phyloP scores from a whole-genome alignment of 2,329 filamentous ascomycete species.

The Diaporthe nobilis region DNA sequence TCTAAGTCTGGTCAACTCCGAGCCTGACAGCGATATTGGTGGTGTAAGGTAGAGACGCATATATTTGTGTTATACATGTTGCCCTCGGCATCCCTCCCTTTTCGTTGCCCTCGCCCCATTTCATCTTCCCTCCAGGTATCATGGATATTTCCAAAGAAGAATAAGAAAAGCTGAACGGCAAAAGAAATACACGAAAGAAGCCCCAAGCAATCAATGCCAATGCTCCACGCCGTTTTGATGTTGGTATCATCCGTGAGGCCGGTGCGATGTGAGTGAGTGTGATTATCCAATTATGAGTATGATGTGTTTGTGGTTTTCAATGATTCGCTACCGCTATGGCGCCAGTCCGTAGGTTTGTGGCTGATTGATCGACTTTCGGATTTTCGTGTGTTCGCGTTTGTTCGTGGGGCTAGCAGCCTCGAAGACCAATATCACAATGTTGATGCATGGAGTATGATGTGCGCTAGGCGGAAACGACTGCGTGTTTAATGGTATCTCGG shows the following conservation, averaged over 20 bases:
- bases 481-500: conserved; percentile 27
- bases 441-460: conserved; percentile 16
- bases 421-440: neutral
- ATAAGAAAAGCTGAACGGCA: neutral
- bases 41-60: neutral
- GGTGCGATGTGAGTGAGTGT: conserved; percentile 30
- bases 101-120: neutral
- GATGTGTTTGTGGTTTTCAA: neutral
- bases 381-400: neutral
- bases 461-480: conserved; percentile 16
- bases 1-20: conserved; percentile 31
- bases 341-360: conserved; percentile 15
- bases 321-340: conserved; percentile 18
- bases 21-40: neutral
- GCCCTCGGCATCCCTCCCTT: neutral
- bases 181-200: conserved; percentile 4
- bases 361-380: neutral
- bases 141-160: conserved; percentile 35
- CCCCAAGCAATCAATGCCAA: conserved; percentile 16
- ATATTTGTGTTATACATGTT: conserved; percentile 21
- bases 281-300: conserved; percentile 38
- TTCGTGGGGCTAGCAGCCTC: neutral
- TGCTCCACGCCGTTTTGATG: conserved; percentile 33
- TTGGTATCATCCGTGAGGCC: conserved; percentile 19
- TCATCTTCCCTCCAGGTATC: conserved; percentile 35